phyloP scores from a whole-genome alignment of 495 filamentous ascomycete species.

The Hypoxylon crocopeplum region DNA sequence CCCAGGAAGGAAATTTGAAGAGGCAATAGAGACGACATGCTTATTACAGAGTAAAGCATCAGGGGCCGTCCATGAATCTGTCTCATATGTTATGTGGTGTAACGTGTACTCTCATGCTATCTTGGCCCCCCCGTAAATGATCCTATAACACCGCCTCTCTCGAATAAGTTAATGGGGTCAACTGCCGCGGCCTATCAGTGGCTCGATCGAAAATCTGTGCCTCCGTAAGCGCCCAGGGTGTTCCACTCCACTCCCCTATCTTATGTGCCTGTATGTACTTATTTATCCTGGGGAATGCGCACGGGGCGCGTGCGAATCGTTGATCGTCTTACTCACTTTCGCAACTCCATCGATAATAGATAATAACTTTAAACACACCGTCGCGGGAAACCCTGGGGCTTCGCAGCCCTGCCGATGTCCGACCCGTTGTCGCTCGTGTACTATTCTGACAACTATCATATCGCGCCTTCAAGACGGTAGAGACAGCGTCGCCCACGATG shows the following conservation, averaged over 20 bases:
- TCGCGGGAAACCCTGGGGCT: slow-evolving; percentile 25
- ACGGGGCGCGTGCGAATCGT: slow-evolving; percentile 30
- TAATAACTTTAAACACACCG: slow-evolving; percentile 21
- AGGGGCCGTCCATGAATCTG: neutral
- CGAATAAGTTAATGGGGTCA: slow-evolving; percentile 27
- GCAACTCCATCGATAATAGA: slow-evolving; percentile 14
- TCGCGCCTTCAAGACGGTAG: slow-evolving; percentile 2
- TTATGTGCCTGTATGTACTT: no score
- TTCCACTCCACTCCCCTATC: no score
- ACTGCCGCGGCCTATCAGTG: slow-evolving; percentile 21
- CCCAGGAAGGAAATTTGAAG: neutral
- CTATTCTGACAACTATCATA: slow-evolving; percentile 13
- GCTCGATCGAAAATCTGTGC: slow-evolving; percentile 31
- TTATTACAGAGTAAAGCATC: slow-evolving; percentile 4
- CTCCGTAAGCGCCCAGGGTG: slow-evolving; percentile 23
- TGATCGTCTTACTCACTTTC: no score
- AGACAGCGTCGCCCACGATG: slow-evolving; percentile 14
- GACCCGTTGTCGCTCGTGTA: slow-evolving; percentile 22
- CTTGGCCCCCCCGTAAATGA: neutral
- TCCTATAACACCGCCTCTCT: slow-evolving; percentile 6
- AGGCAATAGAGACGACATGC: slow-evolving; percentile 2
- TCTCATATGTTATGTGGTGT: slow-evolving; percentile 16
- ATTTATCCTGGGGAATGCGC: slow-evolving; percentile 20
- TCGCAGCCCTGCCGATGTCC: slow-evolving; percentile 30
- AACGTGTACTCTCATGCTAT: slow-evolving; percentile 9